These are phyloP conservation scores for Ochromonas danica DNA, from an alignment of 108 stramenopile genomes.

Conservation along the genomic window DNA sequence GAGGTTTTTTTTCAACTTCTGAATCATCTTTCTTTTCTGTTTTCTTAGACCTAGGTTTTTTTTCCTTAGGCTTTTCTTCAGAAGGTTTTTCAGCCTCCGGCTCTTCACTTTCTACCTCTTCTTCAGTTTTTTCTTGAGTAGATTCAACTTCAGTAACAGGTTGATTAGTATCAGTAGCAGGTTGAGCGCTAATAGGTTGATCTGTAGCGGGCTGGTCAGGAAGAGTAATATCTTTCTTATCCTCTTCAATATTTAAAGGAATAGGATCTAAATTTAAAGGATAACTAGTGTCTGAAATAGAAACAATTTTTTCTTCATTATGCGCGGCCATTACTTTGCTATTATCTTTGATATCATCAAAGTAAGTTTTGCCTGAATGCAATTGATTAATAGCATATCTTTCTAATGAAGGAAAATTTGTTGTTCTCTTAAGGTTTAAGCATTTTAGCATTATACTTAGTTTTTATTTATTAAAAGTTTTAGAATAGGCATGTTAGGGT, in stretches of 20 bases:
- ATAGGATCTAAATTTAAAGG: slow-evolving; percentile 17
- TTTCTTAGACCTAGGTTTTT: slow-evolving; percentile 17
- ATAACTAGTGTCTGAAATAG: slow-evolving; percentile 17
- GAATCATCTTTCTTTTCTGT: slow-evolving; percentile 17
- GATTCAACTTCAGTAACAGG: slow-evolving; percentile 16
- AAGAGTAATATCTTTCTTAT: slow-evolving; percentile 10
- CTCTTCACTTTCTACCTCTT: slow-evolving; percentile 15
- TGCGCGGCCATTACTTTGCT: slow-evolving; percentile 5
- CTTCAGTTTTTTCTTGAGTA: slow-evolving; percentile 17
- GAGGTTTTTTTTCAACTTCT: slow-evolving; percentile 17
- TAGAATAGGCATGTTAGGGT: slow-evolving; percentile 10
- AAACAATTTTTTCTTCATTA: slow-evolving; percentile 18
- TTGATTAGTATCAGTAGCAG: too few species aligned
- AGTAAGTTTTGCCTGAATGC: slow-evolving; percentile 15
- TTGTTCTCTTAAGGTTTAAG: slow-evolving; percentile 17
- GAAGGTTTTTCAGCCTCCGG: slow-evolving; percentile 13
- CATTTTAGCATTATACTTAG: slow-evolving; percentile 6
- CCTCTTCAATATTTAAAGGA: slow-evolving; percentile 17
- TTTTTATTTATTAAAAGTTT: slow-evolving; percentile 18
- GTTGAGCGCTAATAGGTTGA: slow-evolving; percentile 9
- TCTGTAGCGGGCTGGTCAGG: slow-evolving; percentile 12
- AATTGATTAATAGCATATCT: slow-evolving; percentile 17
- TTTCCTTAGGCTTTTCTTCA: slow-evolving; percentile 16
- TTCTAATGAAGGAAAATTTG: slow-evolving; percentile 17
- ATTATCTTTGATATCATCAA: slow-evolving; percentile 10